Evolutionary conservation across 768 basidiomycete species (phyloP).

Genomic region (Pleurotus platypus): DNA sequence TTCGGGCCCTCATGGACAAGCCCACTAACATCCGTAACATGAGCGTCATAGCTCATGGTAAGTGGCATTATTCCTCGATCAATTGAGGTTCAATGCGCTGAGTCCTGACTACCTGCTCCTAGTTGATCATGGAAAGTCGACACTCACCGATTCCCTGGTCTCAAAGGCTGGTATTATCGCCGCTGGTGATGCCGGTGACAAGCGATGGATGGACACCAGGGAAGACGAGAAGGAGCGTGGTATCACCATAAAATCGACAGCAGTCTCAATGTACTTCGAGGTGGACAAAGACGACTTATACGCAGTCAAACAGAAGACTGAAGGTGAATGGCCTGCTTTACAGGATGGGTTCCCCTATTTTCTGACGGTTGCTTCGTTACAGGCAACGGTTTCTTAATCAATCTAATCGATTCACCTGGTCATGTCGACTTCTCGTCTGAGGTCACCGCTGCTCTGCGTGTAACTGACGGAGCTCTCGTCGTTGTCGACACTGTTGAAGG

Average conservation of each 20-base stretch:
- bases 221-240: conserved; percentile 99
- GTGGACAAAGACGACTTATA: conserved; percentile 84
- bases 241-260: conserved; percentile 99
- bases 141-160: conserved; percentile 97
- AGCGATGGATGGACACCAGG: conserved; percentile 96
- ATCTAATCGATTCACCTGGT: conserved; percentile 98
- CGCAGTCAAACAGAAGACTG: conserved; percentile 91
- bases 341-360: neutral
- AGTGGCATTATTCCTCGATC: neutral
- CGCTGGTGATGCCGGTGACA: conserved; percentile 86
- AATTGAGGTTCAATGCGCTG: too few species aligned
- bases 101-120: conserved; percentile 1
- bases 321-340: conserved; percentile 46
- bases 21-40: conserved; percentile 94
- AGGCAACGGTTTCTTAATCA: conserved; percentile 98
- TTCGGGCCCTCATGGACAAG: conserved; percentile 83
- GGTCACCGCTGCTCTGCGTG: conserved; percentile 98
- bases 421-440: conserved; percentile 99
- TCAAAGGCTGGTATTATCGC: conserved; percentile 99
- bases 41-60: conserved; percentile 91
- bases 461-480: conserved; percentile 98
- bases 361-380: conserved; percentile 1
- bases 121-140: conserved; percentile 99
- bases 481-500: conserved; percentile 99
- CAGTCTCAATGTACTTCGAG: conserved; percentile 99